These are phyloP conservation scores for Bauhinia variegata DNA, from an alignment of 306 rosid species.

Conservation along the genomic window DNA sequence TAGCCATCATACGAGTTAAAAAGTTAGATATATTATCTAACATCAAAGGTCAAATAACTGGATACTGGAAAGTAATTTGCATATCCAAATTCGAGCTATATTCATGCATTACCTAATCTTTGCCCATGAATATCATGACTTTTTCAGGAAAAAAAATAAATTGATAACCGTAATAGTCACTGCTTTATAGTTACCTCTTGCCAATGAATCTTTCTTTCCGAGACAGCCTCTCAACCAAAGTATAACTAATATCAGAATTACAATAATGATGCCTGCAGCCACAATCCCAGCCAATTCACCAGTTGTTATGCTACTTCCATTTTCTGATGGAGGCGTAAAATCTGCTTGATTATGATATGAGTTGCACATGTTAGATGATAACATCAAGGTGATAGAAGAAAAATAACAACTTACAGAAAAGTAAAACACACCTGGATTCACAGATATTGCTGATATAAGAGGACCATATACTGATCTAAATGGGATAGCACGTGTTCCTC, in stretches of 20 bases:
- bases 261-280: constrained; percentile 36
- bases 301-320: constrained; percentile 5
- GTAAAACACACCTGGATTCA: constrained; percentile 47
- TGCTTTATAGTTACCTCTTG: constrained; percentile 29
- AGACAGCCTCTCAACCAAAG: constrained; percentile 43
- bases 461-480: constrained; percentile 65
- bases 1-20: background rate
- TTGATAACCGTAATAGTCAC: no score
- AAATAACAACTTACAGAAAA: background rate
- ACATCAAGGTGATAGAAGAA: background rate
- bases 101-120: no score
- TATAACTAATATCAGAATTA: constrained; percentile 23
- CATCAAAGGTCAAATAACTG: no score
- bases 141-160: no score
- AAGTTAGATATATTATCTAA: background rate
- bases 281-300: constrained; percentile 38
- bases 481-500: constrained; percentile 66
- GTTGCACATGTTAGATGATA: background rate
- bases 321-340: constrained; percentile 34
- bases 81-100: no score
- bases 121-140: no score
- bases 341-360: constrained; percentile 30
- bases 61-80: no score
- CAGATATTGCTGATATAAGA: constrained; percentile 71
- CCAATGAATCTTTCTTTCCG: constrained; percentile 28